Percentiles rank a stretch among this genome's conserved stretches.
Conservation (phyloP, 352 stramenopile species). For the Nothophytophthora sp. region DNA sequence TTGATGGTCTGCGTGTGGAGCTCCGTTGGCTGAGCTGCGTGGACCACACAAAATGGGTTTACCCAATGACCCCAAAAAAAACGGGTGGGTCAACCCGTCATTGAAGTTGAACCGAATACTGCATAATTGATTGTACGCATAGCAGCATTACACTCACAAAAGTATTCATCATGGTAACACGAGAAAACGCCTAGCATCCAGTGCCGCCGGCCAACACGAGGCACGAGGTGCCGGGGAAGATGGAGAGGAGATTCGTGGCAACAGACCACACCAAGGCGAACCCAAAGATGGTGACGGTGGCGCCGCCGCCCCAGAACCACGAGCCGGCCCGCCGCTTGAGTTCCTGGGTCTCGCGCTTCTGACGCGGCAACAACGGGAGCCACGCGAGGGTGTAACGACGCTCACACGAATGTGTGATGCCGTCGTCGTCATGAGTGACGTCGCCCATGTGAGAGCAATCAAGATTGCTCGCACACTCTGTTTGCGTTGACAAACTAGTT, state of each 20-base stretch:
- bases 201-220: conserved; percentile 53
- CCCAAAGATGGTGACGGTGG: conserved; percentile 32
- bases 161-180: conserved; percentile 15
- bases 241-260: conserved; percentile 52
- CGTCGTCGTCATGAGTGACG: too few relatives aligned
- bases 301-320: conserved; percentile 37
- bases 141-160: too few relatives aligned
- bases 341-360: conserved; percentile 55
- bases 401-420: too few relatives aligned
- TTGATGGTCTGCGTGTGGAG: conserved; percentile 7
- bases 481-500: too few relatives aligned
- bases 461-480: too few relatives aligned
- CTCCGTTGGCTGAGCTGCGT: neutral
- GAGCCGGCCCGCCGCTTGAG: conserved; percentile 35
- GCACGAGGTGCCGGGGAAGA: conserved; percentile 60
- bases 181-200: conserved; percentile 36
- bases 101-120: too few relatives aligned
- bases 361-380: conserved; percentile 54
- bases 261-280: conserved; percentile 65
- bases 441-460: too few relatives aligned
- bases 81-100: too few relatives aligned
- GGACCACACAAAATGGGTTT: neutral
- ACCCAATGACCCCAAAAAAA: too few relatives aligned
- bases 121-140: too few relatives aligned
- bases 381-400: too few relatives aligned